Evolutionary conservation across 208 protist species (phyloP).

Genomic region (Leishmania guyanensis): DNA sequence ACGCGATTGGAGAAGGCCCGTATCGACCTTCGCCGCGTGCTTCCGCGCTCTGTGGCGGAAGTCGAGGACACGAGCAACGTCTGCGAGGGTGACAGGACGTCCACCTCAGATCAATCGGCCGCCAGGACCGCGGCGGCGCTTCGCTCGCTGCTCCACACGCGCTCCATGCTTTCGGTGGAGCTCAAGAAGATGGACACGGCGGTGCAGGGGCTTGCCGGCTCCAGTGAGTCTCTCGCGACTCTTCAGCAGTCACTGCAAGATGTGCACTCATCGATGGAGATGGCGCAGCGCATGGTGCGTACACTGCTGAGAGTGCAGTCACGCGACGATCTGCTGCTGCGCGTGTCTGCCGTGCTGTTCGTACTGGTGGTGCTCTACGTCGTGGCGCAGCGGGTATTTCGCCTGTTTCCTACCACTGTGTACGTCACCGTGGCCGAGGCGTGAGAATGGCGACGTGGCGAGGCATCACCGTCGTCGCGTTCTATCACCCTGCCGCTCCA

Average conservation of each 20-base stretch:
- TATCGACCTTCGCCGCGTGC: constrained; percentile 42
- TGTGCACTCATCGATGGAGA: constrained; percentile 67
- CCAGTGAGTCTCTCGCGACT: constrained; percentile 42
- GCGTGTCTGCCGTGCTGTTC: constrained; percentile 60
- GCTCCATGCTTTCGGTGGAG: constrained; percentile 70
- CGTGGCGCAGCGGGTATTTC: constrained; percentile 63
- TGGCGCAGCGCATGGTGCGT: constrained; percentile 58
- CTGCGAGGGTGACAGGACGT: constrained; percentile 11
- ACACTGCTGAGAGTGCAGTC: constrained; percentile 65
- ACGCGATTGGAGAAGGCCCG: constrained; percentile 42
- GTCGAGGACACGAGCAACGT: constrained; percentile 37
- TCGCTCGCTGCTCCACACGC: constrained; percentile 75
- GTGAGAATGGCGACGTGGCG: neutral
- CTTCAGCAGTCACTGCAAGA: constrained; percentile 64
- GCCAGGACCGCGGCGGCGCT: constrained; percentile 55
- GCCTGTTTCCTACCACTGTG: constrained; percentile 64
- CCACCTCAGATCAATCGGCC: constrained; percentile 15
- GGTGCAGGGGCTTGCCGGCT: constrained; percentile 53
- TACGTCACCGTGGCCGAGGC: constrained; percentile 34
- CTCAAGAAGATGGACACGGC: constrained; percentile 75
- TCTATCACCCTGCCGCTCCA: neutral
- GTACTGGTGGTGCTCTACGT: constrained; percentile 66
- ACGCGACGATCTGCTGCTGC: constrained; percentile 64
- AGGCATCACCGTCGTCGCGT: neutral
- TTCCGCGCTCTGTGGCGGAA: constrained; percentile 44